Conservation (phyloP, 2,329 filamentous ascomycete genomes). For the Ascochyta lentis region DNA sequence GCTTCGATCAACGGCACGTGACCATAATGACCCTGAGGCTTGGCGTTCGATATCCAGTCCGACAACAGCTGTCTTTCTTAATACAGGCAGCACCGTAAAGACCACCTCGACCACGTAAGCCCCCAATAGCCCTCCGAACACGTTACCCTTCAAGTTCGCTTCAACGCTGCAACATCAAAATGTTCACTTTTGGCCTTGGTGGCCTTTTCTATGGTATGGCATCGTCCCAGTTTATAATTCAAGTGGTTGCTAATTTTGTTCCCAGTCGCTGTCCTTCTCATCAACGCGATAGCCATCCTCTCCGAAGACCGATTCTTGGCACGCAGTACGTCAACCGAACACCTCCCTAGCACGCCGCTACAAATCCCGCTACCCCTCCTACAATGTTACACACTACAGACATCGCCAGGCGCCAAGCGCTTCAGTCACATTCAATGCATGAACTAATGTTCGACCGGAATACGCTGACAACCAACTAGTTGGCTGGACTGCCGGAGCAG, state of each 20-base stretch:
- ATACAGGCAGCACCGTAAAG: conserved; percentile 23
- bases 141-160: too few species aligned
- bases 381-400: neutral
- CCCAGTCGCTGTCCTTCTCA: conserved; percentile 80
- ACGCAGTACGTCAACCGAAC: conserved; percentile 65
- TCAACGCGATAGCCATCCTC: conserved; percentile 92
- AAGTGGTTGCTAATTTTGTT: conserved; percentile 23
- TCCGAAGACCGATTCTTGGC: conserved; percentile 94
- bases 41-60: conserved; percentile 8
- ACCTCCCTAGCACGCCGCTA: neutral
- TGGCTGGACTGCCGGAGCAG: conserved; percentile 72
- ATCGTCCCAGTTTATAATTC: conserved; percentile 22
- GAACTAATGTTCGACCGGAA: neutral
- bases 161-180: conserved; percentile 40
- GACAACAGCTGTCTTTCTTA: conserved; percentile 31
- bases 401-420: neutral
- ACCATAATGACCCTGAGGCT: conserved; percentile 4
- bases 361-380: conserved; percentile 2
- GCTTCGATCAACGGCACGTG: conserved; percentile 1
- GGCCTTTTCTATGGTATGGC: conserved; percentile 74
- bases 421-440: neutral
- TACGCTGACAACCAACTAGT: conserved; percentile 59
- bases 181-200: conserved; percentile 74
- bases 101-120: neutral
- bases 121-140: neutral